These are phyloP conservation scores for Podila verticillata DNA, from an alignment of 192 early-diverging fungal genomes.

Conservation along the genomic window DNA sequence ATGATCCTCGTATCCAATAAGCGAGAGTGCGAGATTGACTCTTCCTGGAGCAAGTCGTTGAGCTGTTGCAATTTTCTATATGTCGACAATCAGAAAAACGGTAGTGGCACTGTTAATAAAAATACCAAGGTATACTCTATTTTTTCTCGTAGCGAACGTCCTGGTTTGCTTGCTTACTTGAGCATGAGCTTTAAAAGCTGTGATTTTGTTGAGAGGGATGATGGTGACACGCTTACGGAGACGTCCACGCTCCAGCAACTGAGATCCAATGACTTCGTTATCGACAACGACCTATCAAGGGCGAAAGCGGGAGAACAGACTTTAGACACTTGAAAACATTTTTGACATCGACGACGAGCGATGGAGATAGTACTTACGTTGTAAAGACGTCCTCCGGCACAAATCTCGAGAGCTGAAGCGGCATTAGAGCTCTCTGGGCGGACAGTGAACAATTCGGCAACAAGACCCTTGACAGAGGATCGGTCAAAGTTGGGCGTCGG, in stretches of 20 bases:
- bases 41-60: slow-evolving; percentile 88
- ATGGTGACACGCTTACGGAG: slow-evolving; percentile 86
- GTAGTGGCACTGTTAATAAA: neutral
- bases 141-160: too few relatives aligned
- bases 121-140: too few relatives aligned
- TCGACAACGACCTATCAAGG: slow-evolving; percentile 84
- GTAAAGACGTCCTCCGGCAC: slow-evolving; percentile 93
- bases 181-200: slow-evolving; percentile 60
- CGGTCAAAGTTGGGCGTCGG: slow-evolving; percentile 91
- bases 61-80: slow-evolving; percentile 71
- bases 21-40: slow-evolving; percentile 86
- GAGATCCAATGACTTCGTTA: slow-evolving; percentile 81
- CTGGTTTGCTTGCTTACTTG: slow-evolving; percentile 41
- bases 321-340: slow-evolving; percentile 4
- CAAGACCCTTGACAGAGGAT: slow-evolving; percentile 89
- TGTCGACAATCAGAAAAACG: too few relatives aligned
- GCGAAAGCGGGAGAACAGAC: neutral
- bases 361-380: slow-evolving; percentile 64
- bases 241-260: slow-evolving; percentile 82
- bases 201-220: slow-evolving; percentile 97
- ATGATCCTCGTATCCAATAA: slow-evolving; percentile 85
- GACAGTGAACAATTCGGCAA: slow-evolving; percentile 89
- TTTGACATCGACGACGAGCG: neutral
- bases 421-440: slow-evolving; percentile 70
- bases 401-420: slow-evolving; percentile 90